Evolutionary conservation across 192 early-diverging fungal species (phyloP).

Genomic region (Coemansia sp.): DNA sequence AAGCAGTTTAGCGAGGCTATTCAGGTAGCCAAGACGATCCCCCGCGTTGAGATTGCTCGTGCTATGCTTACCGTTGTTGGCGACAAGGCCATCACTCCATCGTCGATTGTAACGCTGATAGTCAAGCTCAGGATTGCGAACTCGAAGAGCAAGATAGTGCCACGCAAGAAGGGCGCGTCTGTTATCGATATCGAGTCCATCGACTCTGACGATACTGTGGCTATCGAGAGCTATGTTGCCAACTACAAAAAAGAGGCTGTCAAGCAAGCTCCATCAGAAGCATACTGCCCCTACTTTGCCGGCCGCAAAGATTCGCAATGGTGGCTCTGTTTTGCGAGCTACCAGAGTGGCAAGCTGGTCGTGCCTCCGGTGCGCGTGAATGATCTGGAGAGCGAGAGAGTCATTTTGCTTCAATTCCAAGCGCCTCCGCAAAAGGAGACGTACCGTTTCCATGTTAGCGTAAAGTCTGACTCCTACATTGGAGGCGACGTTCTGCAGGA

Average conservation of each 20-base stretch:
- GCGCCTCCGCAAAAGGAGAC: constrained; percentile 83
- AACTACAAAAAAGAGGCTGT: constrained; percentile 19
- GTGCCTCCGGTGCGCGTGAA: constrained; percentile 74
- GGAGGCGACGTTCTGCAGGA: constrained; percentile 82
- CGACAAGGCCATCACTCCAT: constrained; percentile 76
- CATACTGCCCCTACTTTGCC: constrained; percentile 55
- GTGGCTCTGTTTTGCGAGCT: constrained; percentile 91
- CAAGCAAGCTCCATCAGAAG: constrained; percentile 43
- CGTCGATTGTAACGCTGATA: constrained; percentile 75
- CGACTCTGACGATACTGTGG: constrained; percentile 44
- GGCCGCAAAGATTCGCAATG: constrained; percentile 80
- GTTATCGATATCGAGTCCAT: constrained; percentile 51
- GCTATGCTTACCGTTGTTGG: constrained; percentile 84
- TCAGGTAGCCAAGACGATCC: constrained; percentile 76
- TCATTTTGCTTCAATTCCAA: constrained; percentile 88
- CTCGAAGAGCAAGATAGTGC: constrained; percentile 16
- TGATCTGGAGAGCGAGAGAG: constrained; percentile 67
- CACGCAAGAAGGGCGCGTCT: constrained; percentile 27
- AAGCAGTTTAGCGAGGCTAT: constrained; percentile 71
- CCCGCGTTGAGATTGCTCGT: constrained; percentile 72
- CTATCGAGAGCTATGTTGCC: constrained; percentile 42
- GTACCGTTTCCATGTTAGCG: constrained; percentile 77
- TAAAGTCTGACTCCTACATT: constrained; percentile 88
- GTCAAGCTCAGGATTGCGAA: constrained; percentile 50
- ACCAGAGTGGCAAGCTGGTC: constrained; percentile 81